These are phyloP conservation scores for Aspergillus sp. DNA, from an alignment of 2,329 filamentous ascomycete genomes.

Conservation along the genomic window DNA sequence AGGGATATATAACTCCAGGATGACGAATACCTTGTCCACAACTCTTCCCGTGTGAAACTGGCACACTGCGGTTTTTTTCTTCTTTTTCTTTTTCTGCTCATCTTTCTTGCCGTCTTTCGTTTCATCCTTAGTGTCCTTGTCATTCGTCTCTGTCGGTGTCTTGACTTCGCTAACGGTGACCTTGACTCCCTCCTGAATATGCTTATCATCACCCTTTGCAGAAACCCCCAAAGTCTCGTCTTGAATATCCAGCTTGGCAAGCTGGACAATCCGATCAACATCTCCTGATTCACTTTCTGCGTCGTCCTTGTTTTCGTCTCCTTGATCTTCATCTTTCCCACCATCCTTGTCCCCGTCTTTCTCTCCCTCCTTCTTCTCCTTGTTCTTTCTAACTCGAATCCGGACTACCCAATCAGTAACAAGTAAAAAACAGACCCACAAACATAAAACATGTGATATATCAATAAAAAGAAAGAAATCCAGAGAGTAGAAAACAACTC, in stretches of 20 bases:
- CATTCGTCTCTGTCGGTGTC: too few species aligned
- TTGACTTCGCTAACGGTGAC: neutral
- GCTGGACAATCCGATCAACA: too few species aligned
- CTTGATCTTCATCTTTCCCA: neutral
- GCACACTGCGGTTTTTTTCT: neutral
- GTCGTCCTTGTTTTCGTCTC: neutral
- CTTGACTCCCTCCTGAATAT: neutral
- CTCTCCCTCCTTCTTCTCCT: neutral
- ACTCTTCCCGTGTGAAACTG: constrained; percentile 1
- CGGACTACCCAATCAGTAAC: neutral
- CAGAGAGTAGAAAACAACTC: neutral
- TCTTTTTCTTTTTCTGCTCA: neutral
- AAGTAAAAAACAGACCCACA: neutral
- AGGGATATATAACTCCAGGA: too few species aligned
- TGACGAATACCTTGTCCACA: neutral
- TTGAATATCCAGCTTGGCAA: too few species aligned
- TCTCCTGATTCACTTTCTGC: neutral
- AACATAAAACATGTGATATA: neutral
- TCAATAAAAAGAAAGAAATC: neutral
- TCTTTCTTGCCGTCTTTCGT: neutral
- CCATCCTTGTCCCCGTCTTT: neutral
- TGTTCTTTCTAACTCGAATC: neutral
- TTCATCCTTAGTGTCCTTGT: neutral
- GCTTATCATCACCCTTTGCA: neutral
- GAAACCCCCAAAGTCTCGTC: too few species aligned